Conservation (phyloP, 2,329 filamentous ascomycete genomes). For the Corynespora cassiicola region DNA sequence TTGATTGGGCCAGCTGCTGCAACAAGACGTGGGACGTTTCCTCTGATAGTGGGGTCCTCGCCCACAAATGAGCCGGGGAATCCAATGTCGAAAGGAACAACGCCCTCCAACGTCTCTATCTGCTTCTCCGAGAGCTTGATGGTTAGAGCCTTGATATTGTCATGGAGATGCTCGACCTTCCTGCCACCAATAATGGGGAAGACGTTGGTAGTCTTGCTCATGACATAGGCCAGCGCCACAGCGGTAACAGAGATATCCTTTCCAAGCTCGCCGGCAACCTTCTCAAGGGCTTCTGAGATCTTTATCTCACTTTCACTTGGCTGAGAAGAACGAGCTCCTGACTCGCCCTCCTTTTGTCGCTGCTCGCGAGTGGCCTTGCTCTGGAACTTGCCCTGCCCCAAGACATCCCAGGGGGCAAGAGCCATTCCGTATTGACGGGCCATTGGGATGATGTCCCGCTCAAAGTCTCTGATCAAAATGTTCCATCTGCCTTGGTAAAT, state of each 20-base stretch:
- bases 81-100: slow-evolving; percentile 60
- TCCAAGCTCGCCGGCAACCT: slow-evolving; percentile 62
- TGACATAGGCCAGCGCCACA: slow-evolving; percentile 72
- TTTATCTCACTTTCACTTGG: slow-evolving; percentile 58
- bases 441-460: slow-evolving; percentile 75
- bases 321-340: slow-evolving; percentile 41
- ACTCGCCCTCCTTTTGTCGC: slow-evolving; percentile 34
- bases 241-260: slow-evolving; percentile 66
- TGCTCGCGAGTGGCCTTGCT: slow-evolving; percentile 50
- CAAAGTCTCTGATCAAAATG: slow-evolving; percentile 68
- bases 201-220: slow-evolving; percentile 74
- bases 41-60: no score
- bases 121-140: slow-evolving; percentile 60
- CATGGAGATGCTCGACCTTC: slow-evolving; percentile 74
- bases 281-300: slow-evolving; percentile 64
- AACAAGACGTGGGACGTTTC: no score
- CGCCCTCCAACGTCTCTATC: slow-evolving; percentile 61
- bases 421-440: slow-evolving; percentile 67
- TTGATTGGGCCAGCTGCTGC: no score
- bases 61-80: no score
- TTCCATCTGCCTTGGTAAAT: slow-evolving; percentile 74
- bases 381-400: slow-evolving; percentile 58
- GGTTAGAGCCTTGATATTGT: slow-evolving; percentile 63
- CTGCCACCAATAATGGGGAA: slow-evolving; percentile 77
- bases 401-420: slow-evolving; percentile 61